A percentile compares a stretch with the other conserved stretches of the same genome.
Evolutionary conservation across 1,139 yeast genomes (phyloP).

Genomic region (Lodderomyces oxycetoniae): DNA sequence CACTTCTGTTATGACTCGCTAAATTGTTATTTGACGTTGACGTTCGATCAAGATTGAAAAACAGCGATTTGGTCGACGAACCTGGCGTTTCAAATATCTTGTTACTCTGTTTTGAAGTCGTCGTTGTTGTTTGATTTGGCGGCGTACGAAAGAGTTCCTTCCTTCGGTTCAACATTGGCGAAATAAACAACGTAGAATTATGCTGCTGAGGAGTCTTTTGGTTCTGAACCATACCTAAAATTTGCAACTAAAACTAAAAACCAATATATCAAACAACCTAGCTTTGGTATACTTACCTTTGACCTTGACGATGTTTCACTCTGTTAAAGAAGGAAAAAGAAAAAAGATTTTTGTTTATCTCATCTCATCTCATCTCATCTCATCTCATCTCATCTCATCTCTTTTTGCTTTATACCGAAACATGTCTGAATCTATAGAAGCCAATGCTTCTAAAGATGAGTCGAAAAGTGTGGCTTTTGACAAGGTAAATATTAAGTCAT

Average conservation of each 20-base stretch:
- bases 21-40: slow-evolving; percentile 11
- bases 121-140: slow-evolving; percentile 41
- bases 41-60: slow-evolving; percentile 30
- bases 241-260: too few species aligned
- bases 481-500: slow-evolving; percentile 11
- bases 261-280: too few species aligned
- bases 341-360: too few species aligned
- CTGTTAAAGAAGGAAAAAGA: neutral
- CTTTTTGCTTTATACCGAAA: neutral
- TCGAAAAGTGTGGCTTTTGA: neutral
- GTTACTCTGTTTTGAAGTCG: slow-evolving; percentile 15
- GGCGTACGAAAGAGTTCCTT: slow-evolving; percentile 53
- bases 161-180: slow-evolving; percentile 51
- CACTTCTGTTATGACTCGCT: slow-evolving; percentile 3
- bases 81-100: slow-evolving; percentile 37
- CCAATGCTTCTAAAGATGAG: neutral
- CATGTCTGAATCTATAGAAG: neutral
- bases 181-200: slow-evolving; percentile 58
- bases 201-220: slow-evolving; percentile 45
- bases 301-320: too few species aligned
- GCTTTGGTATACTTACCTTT: too few species aligned
- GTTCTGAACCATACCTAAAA: slow-evolving; percentile 24
- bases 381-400: slow-evolving; percentile 2
- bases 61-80: slow-evolving; percentile 36
- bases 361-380: slow-evolving; percentile 3